Percentiles rank a stretch among this genome's conserved stretches.
Conservation (phyloP, 2,329 filamentous ascomycete species). For the Talaromyces rugulosus region DNA sequence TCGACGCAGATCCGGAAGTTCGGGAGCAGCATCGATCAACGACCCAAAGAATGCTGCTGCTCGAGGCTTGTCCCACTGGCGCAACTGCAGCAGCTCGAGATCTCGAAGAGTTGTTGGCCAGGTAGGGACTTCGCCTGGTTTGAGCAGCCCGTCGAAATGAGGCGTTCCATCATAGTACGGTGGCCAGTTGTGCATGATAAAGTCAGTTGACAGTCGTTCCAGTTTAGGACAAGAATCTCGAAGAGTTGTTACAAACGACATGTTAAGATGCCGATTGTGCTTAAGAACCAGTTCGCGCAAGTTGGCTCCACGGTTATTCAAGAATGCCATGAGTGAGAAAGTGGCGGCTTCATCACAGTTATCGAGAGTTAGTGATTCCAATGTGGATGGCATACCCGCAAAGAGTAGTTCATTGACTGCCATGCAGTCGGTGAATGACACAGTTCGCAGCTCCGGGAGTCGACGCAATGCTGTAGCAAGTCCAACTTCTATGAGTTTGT, state of each 20-base stretch:
- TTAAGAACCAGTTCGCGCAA: constrained; percentile 66
- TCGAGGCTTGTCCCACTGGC: constrained; percentile 65
- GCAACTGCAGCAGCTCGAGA: constrained; percentile 72
- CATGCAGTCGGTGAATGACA: constrained; percentile 72
- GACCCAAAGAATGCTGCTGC: constrained; percentile 77
- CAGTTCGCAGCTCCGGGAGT: constrained; percentile 60
- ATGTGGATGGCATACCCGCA: constrained; percentile 60
- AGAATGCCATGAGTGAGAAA: constrained; percentile 60
- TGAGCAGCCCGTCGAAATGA: constrained; percentile 65
- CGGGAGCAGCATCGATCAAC: constrained; percentile 65
- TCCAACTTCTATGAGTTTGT: constrained; percentile 21
- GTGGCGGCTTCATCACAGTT: constrained; percentile 76
- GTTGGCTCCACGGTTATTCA: constrained; percentile 63
- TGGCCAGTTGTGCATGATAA: constrained; percentile 71
- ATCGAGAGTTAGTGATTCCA: constrained; percentile 67
- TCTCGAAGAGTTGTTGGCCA: constrained; percentile 72
- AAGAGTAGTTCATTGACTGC: constrained; percentile 66
- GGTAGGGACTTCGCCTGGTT: constrained; percentile 57
- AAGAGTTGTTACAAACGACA: constrained; percentile 68
- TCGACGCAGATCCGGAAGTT: constrained; percentile 63
- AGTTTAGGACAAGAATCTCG: constrained; percentile 66
- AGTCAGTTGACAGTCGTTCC: constrained; percentile 67
- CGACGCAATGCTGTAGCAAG: constrained; percentile 49
- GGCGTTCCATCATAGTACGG: constrained; percentile 67
- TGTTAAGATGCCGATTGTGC: constrained; percentile 73